These are phyloP conservation scores for Talaromyces trachyspermus DNA, from an alignment of 495 filamentous ascomycete species.

Conservation along the genomic window DNA sequence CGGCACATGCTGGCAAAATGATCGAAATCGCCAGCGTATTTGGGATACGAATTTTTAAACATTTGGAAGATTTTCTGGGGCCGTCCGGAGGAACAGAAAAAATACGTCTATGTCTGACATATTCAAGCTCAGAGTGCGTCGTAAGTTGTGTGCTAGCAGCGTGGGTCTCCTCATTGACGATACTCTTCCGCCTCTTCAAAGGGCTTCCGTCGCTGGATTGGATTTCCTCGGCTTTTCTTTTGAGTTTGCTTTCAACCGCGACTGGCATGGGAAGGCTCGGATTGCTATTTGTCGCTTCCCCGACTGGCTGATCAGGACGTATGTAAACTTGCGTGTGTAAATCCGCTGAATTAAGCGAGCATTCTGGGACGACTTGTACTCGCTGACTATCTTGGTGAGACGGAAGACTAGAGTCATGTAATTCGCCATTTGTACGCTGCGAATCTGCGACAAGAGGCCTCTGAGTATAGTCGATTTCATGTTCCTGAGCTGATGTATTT, in stretches of 20 bases:
- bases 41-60: constrained; percentile 51
- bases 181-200: neutral
- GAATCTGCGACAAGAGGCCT: constrained; percentile 6
- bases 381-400: constrained; percentile 7
- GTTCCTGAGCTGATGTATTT: neutral
- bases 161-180: neutral
- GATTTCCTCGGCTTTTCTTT: constrained; percentile 4
- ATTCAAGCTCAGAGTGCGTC: no score
- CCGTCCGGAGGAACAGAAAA: constrained; percentile 9
- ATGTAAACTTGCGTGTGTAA: constrained; percentile 1
- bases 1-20: constrained; percentile 50
- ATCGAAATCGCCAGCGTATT: constrained; percentile 42
- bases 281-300: neutral
- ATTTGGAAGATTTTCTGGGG: constrained; percentile 33
- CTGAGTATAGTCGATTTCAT: neutral
- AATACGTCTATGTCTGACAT: neutral
- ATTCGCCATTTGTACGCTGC: neutral
- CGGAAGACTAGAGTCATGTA: neutral
- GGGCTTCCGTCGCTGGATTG: neutral
- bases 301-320: neutral
- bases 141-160: neutral
- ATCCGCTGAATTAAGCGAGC: neutral
- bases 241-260: neutral
- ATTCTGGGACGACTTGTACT: neutral
- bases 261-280: neutral